phyloP scores from a whole-genome alignment of 108 stramenopile genomes.

The Pseudonitzschia pungens region DNA sequence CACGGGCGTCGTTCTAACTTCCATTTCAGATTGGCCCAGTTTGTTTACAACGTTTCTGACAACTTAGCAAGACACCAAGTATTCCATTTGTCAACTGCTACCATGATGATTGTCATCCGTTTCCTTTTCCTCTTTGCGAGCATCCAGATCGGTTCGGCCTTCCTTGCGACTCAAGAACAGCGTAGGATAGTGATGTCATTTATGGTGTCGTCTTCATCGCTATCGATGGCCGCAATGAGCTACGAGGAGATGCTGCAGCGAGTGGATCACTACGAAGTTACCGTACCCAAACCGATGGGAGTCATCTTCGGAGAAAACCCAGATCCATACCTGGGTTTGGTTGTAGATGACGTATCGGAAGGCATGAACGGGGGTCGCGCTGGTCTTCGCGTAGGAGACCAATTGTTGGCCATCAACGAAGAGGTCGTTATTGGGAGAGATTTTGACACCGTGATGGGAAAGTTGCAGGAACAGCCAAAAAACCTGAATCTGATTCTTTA shows the following conservation, averaged over 20 bases:
- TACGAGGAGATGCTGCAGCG: constrained; percentile 1
- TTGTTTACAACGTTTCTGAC: no score
- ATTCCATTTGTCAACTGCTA: background rate
- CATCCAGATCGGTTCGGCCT: background rate
- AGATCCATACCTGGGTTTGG: constrained; percentile 35
- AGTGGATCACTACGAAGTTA: constrained; percentile 14
- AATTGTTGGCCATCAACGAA: constrained; percentile 36
- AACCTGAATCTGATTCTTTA: constrained; percentile 22
- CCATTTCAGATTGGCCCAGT: no score
- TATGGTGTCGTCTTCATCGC: background rate
- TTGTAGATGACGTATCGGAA: constrained; percentile 36
- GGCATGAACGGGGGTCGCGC: constrained; percentile 32
- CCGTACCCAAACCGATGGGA: constrained; percentile 35
- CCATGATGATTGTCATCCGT: background rate
- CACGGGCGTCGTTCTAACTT: no score
- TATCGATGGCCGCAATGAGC: constrained; percentile 13
- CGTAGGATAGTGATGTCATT: background rate
- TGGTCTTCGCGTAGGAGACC: constrained; percentile 39
- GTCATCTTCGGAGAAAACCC: constrained; percentile 44
- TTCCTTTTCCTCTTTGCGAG: background rate
- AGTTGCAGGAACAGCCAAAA: constrained; percentile 14
- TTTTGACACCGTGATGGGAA: constrained; percentile 39
- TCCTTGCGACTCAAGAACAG: background rate
- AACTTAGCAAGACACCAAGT: background rate
- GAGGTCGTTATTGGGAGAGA: constrained; percentile 28